phyloP scores from a whole-genome alignment of 83 land plant genomes.

The Larix sibirica region DNA sequence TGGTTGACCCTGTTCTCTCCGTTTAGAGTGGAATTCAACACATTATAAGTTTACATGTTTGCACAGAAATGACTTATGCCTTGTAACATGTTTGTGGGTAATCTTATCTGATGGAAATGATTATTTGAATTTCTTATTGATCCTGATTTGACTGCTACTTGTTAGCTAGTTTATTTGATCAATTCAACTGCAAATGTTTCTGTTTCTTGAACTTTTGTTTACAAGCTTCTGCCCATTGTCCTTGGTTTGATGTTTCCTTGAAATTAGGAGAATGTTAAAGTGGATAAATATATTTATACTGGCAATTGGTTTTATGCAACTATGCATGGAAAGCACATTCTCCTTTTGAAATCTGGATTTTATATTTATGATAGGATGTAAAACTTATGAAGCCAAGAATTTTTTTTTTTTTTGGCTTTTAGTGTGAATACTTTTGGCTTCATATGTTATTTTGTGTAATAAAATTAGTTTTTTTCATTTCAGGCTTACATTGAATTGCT shows the following conservation, averaged over 20 bases:
- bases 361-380: background rate
- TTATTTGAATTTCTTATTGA: no score
- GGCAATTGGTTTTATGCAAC: no score
- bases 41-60: no score
- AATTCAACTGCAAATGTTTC: background rate
- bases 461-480: background rate
- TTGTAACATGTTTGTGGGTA: background rate
- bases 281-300: background rate
- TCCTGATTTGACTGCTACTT: background rate
- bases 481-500: conserved; percentile 91
- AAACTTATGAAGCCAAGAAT: background rate
- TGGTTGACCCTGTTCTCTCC: no score
- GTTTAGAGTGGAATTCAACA: no score
- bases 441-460: background rate
- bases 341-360: no score
- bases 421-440: background rate
- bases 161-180: background rate
- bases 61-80: no score
- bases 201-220: background rate
- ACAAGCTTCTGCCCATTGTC: background rate
- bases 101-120: no score
- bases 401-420: background rate
- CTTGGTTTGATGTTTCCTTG: background rate
- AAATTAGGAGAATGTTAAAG: background rate
- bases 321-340: no score